Evolutionary conservation across 2,329 filamentous ascomycete species (phyloP), one percentile per base, ranked within the genome.

Genomic region (Xylaria sp.): DNA sequence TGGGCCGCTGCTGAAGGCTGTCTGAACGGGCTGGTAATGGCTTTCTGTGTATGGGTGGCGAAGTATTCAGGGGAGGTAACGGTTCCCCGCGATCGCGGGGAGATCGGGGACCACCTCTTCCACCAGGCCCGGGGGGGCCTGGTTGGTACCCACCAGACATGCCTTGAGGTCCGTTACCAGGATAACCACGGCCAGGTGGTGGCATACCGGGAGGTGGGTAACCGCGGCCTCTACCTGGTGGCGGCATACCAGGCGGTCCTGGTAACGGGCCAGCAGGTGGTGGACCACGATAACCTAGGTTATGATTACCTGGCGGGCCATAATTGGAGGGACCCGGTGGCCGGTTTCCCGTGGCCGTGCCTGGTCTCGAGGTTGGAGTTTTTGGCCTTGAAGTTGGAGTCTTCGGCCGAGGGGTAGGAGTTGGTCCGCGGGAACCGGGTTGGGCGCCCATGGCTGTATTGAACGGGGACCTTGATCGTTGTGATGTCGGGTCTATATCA

Each of bases 41-140:
- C 74, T 89, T 89, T 68, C 86, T 81, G 59, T 80, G 79, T 50
- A 86, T 79, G 39, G 81, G 79, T 19, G 77, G 79, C n/a, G 77
- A 79, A 24, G 82, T 82, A 64, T 83, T 80, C 14, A 83, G 67
- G 39, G 61, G 70, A 7, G 75, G 73, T 34, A 73, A 69, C 51
- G 69, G 73, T 27, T 48, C 70, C 14, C 71, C 71, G 30, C 71
- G 72, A 34, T 68, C 59, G 9, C 72, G 71, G 32, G 61, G 71
- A 51, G 64, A 69, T 57, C 69, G 74, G 19, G 72, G 69, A 21
- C 69, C 56, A 17, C 64, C 72, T 30, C 69, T 73, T 45, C 76
- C 73, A 3, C 69, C 71, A 39, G 65, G 67, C 32, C 75, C 75
- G 12, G 72, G 69, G 21, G 72, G 70, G 12, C 74, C 72, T 24